These are phyloP conservation scores for Pythium apleroticum DNA, from an alignment of 352 stramenopile genomes.

Conservation along the genomic window DNA sequence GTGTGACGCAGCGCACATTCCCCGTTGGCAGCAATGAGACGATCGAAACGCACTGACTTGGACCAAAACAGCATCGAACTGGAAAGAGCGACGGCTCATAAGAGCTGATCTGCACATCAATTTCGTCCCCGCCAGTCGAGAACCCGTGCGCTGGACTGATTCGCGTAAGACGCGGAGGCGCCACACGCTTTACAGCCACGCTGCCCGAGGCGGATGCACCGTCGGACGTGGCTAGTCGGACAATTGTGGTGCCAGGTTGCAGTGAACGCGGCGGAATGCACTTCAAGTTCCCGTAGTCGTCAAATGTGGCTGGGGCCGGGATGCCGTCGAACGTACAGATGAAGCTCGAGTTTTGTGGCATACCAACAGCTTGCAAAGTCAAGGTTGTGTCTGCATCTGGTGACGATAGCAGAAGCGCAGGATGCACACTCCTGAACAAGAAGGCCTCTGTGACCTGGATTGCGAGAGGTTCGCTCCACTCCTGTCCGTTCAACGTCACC, in stretches of 20 bases:
- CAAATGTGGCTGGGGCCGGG: neutral
- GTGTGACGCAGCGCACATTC: slow-evolving; percentile 7
- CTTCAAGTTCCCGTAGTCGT: neutral
- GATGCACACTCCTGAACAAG: neutral
- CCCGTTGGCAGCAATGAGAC: neutral
- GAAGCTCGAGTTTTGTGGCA: slow-evolving; percentile 10
- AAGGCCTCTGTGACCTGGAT: slow-evolving; percentile 4
- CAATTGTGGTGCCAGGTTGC: neutral
- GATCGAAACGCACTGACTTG: neutral
- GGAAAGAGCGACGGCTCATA: no score
- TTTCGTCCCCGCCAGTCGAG: slow-evolving; percentile 1
- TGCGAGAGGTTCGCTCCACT: slow-evolving; percentile 19
- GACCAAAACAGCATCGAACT: slow-evolving; percentile 16
- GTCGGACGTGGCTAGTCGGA: slow-evolving; percentile 11
- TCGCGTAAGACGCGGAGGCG: neutral
- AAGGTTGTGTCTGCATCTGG: neutral
- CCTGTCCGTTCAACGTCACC: slow-evolving; percentile 23
- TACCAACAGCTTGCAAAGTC: neutral
- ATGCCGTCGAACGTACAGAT: slow-evolving; percentile 19
- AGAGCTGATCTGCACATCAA: neutral
- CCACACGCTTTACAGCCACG: neutral
- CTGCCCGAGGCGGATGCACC: slow-evolving; percentile 9
- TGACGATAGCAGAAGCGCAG: neutral
- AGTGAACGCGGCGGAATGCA: slow-evolving; percentile 8
- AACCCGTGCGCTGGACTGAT: slow-evolving; percentile 6